Conservation (phyloP, 345 rosid species). For the Salix caprea region DNA sequence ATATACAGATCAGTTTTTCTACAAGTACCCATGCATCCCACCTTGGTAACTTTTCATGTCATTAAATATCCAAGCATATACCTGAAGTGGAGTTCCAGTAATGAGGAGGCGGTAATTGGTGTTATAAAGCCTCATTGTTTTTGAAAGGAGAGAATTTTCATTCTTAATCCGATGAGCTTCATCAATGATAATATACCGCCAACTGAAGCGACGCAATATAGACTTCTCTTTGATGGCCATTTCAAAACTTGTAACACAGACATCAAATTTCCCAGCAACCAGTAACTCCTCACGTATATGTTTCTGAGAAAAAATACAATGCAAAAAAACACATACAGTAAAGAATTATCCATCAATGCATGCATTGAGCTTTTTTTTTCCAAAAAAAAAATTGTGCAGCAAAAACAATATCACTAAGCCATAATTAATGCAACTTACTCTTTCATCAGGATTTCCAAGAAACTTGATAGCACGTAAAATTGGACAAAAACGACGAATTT, state of each 20-base stretch:
- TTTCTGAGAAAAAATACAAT: conserved; percentile 43
- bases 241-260: conserved; percentile 97
- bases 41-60: not conserved
- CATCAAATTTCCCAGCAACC: conserved; percentile 97
- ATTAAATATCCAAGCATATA: conserved; percentile 20
- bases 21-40: not conserved
- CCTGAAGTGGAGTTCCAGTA: conserved; percentile 99
- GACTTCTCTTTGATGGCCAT: conserved; percentile 99
- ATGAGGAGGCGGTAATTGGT: conserved; percentile 93
- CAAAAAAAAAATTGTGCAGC: not conserved
- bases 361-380: not conserved
- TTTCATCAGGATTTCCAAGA: conserved; percentile 97
- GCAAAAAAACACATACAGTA: not conserved
- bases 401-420: not conserved
- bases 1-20: not conserved
- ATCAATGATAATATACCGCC: conserved; percentile 96
- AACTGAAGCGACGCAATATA: conserved; percentile 84
- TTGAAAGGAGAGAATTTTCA: conserved; percentile 92
- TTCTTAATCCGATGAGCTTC: conserved; percentile 97
- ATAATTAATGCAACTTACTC: conserved; percentile 43
- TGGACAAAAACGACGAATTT: conserved; percentile 96
- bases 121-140: conserved; percentile 84
- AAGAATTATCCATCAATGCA: not conserved
- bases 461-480: conserved; percentile 84
- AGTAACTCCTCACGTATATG: conserved; percentile 87